A percentile compares a stretch with the other conserved stretches of the same genome.
phyloP scores from a whole-genome alignment of 2,329 filamentous ascomycete species.

The Curvularia sp. region DNA sequence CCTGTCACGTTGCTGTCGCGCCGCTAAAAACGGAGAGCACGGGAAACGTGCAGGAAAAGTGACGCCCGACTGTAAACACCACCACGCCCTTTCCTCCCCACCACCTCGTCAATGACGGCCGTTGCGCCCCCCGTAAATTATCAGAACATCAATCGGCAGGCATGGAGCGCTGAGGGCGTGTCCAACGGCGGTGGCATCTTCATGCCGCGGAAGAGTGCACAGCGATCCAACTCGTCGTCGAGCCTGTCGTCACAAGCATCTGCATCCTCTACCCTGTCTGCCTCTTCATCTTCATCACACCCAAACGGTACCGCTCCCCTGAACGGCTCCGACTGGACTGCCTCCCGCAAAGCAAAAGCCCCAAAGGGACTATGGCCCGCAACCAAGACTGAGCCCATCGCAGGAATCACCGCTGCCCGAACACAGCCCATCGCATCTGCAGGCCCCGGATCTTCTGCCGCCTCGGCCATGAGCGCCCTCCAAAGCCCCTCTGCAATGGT shows the following conservation, averaged over 20 bases:
- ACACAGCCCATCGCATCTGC: conserved; percentile 67
- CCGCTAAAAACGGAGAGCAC: conserved; percentile 40
- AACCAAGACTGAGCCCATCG: conserved; percentile 70
- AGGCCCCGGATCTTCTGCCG: conserved; percentile 65
- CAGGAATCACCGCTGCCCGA: conserved; percentile 67
- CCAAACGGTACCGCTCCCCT: conserved; percentile 64
- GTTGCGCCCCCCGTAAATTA: conserved; percentile 70
- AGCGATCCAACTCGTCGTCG: conserved; percentile 89
- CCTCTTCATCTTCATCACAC: conserved; percentile 61
- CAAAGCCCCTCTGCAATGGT: conserved; percentile 68
- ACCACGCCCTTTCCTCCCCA: conserved; percentile 29
- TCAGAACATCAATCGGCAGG: conserved; percentile 66
- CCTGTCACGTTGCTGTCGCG: conserved; percentile 40
- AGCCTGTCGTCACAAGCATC: conserved; percentile 73
- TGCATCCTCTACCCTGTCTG: conserved; percentile 70
- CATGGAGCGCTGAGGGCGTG: conserved; percentile 68
- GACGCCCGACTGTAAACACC: conserved; percentile 30
- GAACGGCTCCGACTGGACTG: conserved; percentile 51
- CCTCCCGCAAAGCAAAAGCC: conserved; percentile 57
- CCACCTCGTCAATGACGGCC: conserved; percentile 64
- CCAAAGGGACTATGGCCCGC: conserved; percentile 68
- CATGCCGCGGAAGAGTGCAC: conserved; percentile 82
- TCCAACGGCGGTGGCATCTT: conserved; percentile 76
- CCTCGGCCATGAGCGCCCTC: conserved; percentile 68
- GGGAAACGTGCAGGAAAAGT: conserved; percentile 36